These are phyloP conservation scores for Gossypium armourianum DNA, from an alignment of 441 rosid genomes.

Conservation along the genomic window DNA sequence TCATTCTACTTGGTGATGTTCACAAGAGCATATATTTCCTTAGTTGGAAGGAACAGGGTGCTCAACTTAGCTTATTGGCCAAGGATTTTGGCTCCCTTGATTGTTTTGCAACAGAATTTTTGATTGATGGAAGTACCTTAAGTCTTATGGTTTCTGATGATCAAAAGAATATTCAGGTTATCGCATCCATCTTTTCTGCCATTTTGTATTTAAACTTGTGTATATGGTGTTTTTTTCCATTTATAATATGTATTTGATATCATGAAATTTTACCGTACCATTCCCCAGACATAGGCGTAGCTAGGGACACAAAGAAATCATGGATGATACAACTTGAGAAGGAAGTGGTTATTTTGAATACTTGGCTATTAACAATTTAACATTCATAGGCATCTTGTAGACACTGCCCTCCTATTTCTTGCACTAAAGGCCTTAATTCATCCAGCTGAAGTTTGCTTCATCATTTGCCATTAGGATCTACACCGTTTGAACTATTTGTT, in stretches of 20 bases:
- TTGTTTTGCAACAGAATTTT: slow-evolving; percentile 87
- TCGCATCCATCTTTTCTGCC: slow-evolving; percentile 12
- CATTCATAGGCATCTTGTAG: not conserved
- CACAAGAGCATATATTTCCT: slow-evolving; percentile 92
- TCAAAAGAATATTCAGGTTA: slow-evolving; percentile 87
- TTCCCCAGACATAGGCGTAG: not conserved
- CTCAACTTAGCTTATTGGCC: slow-evolving; percentile 83
- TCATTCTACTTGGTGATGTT: slow-evolving; percentile 74
- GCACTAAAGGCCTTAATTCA: not conserved
- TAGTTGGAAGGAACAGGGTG: slow-evolving; percentile 95
- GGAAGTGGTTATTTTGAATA: not conserved
- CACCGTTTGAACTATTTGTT: not conserved
- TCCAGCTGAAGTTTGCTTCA: not conserved
- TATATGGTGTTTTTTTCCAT: not conserved
- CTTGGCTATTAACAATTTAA: slow-evolving; percentile 1
- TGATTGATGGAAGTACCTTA: slow-evolving; percentile 90
- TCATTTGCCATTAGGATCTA: slow-evolving; percentile 4
- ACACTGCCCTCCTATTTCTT: not conserved
- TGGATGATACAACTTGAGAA: not conserved
- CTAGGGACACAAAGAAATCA: not conserved
- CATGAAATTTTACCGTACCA: not conserved
- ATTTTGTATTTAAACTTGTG: not conserved
- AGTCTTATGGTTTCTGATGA: slow-evolving; percentile 88
- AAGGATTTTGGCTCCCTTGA: slow-evolving; percentile 93
- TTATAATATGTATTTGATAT: not conserved